phyloP scores from a whole-genome alignment of 2,329 filamentous ascomycete genomes.

The Trichoderma oligosporum region DNA sequence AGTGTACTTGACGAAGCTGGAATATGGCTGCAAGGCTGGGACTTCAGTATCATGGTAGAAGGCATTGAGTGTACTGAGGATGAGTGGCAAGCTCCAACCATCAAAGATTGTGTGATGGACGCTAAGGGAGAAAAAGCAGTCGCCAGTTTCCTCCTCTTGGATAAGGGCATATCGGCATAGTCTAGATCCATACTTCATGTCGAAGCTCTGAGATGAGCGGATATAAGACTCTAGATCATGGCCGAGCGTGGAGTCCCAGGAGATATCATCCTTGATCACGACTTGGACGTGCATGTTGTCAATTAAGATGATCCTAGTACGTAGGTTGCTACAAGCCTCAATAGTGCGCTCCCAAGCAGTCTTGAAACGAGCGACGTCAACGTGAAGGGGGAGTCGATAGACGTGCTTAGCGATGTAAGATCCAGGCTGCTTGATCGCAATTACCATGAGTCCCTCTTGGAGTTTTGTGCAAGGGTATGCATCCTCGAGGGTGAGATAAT shows the following conservation, averaged over 20 bases:
- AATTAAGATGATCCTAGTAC: background rate
- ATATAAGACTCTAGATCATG: background rate
- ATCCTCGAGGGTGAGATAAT: background rate
- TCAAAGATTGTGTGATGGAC: conserved; percentile 12
- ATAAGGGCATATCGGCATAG: conserved; percentile 18
- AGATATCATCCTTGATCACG: conserved; percentile 1
- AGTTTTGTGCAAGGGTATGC: conserved; percentile 14
- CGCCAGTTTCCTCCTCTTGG: background rate
- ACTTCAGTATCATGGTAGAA: conserved; percentile 18
- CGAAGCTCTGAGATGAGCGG: background rate
- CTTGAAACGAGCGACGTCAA: conserved; percentile 1
- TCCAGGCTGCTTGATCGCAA: conserved; percentile 7
- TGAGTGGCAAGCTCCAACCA: conserved; percentile 5
- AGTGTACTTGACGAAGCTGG: conserved; percentile 7
- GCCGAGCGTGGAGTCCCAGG: background rate
- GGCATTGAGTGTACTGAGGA: background rate
- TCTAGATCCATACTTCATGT: conserved; percentile 17
- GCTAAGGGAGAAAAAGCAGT: background rate
- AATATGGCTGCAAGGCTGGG: conserved; percentile 1
- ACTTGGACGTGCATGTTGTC: background rate
- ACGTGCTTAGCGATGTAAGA: conserved; percentile 12
- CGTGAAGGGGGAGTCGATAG: background rate
- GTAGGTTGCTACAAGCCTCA: background rate
- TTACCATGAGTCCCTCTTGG: background rate
- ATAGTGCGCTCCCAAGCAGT: conserved; percentile 13